Base-by-base conservation (phyloP, 2,329 filamentous ascomycete species). In the Fusarium marasasianum region DNA sequence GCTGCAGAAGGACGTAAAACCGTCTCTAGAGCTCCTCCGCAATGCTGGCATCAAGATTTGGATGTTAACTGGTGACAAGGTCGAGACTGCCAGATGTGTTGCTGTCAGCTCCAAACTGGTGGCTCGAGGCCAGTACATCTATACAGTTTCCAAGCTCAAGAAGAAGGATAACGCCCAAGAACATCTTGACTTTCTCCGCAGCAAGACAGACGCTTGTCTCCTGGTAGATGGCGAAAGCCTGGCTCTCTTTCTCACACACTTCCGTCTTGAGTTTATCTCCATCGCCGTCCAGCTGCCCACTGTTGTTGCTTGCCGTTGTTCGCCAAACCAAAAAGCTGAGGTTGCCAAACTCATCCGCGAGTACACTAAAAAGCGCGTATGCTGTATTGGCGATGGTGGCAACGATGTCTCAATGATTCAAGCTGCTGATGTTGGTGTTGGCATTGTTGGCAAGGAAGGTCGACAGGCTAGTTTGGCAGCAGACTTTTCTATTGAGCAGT, bases 341-440 rank as follows among this genome's bases (percentile, higher is more conserved):
- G 89, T 99, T 44, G 96, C 97, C 15, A 91, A 90, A 75, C 89
- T 98, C 55, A 99, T 99, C 84, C 94, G 95, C 70, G 90, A 93
- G 57, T 92, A 94, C 83, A 99, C 96, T 26, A 95, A 94, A 82
- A 98, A 98, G 83, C 93, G 97, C 20, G 94, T 98, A 22, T 98
- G 95, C 84, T 98, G 96, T 80, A 99, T 99, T 76, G 96, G 96
- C 43, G 96, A 99, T 80, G 96, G 96, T 75, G 96, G 97, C 77
- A 99, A 99, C 83, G 97, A 99, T 81, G 96, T 99, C 10, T 96
- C 93, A 76, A 99, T 99, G 96, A 99, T 99, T 76, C 96, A 98
- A 86, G 96, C 96, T 13, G 96, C 97, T 2, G 96, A 99, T 79
- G 95, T 99, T 0, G 97, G 97, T 69, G 96, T 99, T 33, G 96